A percentile compares a stretch with the other conserved stretches of the same genome.
These are phyloP conservation scores for Zygoascus biomembranicola DNA, from an alignment of 805 yeast species.

Conservation along the genomic window DNA sequence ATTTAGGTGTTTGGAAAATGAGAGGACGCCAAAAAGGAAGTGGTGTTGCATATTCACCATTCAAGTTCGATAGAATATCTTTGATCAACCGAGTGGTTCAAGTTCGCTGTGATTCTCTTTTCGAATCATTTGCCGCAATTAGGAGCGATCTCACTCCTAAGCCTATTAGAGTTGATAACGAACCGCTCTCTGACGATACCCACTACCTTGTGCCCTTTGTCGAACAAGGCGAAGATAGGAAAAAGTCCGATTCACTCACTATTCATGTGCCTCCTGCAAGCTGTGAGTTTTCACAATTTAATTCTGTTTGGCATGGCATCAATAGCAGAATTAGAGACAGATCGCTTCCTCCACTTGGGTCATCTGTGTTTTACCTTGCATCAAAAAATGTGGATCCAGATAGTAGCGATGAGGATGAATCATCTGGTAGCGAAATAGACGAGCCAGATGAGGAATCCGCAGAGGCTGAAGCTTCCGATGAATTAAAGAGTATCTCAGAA, in stretches of 20 bases:
- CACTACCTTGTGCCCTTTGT: constrained; percentile 43
- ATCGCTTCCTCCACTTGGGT: background rate
- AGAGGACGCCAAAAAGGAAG: constrained; percentile 28
- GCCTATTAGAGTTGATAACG: constrained; percentile 44
- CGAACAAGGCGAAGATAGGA: constrained; percentile 5
- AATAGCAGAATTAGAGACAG: background rate
- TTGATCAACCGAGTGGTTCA: constrained; percentile 47
- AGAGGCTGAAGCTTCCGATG: background rate
- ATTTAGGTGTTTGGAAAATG: constrained; percentile 50
- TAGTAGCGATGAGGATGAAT: background rate
- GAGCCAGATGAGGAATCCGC: background rate
- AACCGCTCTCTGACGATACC: constrained; percentile 45
- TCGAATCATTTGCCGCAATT: constrained; percentile 58
- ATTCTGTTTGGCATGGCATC: background rate
- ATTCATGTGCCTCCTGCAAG: background rate
- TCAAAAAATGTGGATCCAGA: constrained; percentile 4
- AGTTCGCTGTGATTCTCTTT: constrained; percentile 59
- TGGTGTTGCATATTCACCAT: constrained; percentile 23
- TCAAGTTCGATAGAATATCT: constrained; percentile 48
- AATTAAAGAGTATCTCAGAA: background rate
- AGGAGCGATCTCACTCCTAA: constrained; percentile 54
- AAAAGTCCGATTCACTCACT: background rate
- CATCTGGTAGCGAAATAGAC: background rate
- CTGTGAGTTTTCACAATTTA: background rate
- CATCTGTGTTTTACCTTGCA: background rate